Base-by-base conservation (phyloP, 164 flowering plant species). In the Vitis cinerea region DNA sequence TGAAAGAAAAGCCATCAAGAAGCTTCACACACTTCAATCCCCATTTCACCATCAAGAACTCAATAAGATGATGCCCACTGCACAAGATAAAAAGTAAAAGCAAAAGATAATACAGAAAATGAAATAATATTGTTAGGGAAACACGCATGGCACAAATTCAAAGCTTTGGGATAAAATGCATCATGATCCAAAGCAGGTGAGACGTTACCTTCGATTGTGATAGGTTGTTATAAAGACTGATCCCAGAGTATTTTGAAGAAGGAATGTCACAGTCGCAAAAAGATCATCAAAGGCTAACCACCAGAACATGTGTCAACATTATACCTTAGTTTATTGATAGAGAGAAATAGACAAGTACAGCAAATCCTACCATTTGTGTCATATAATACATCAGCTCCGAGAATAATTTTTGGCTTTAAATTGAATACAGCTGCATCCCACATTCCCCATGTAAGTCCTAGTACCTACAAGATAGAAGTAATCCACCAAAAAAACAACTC, bases 21-120 rank as follows among this genome's bases (percentile, higher is more conserved):
- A 91, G 90, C 69, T 86, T 94, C 58, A 75, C 72, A 63, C 97
- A 92, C 73, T 91, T 91, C 72, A 94, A 79, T n/a, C 90, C 81
- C 99, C 99, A 94, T 73, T 94, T 94, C 59, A 82, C 87, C 97
- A 94, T 85, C 81, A 92, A 81, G 78, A 88, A 91, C 81, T 91
- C 98, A 73, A 94, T 88, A 3, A 92, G 92, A 82, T 87, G 97
- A 82, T 92, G 98, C 61, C 97, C 98, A 80, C 98, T 94, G 86
- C 77, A 71, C 14, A 69, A 7, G 10, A 23, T 23, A 11, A 54
- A 10, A 52, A 59, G 44, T 54, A 63, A 11, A 67, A 13, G 16
- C 10, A 14, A 19, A 48, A 5, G 10, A 10, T 6, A n/a, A 65
- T 29, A 14, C 3, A 27, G 27, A 10, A 29, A 10, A 11, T 0